A percentile compares a stretch with the other conserved stretches of the same genome.
Evolutionary conservation across 169 alveolate species (phyloP).

Genomic region (Eimeria tenella): DNA sequence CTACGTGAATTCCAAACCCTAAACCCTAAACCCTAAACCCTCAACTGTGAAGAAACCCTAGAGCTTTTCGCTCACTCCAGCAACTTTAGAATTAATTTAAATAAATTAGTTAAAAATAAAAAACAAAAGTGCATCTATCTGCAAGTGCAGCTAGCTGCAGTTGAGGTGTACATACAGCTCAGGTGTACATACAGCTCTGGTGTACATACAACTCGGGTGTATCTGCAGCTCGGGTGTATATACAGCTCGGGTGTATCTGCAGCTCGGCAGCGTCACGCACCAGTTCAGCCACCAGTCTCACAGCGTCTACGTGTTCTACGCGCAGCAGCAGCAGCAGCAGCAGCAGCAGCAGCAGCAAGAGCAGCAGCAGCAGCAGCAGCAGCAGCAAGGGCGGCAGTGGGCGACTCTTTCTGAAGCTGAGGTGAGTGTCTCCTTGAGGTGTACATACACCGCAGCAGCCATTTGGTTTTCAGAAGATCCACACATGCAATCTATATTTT

Average conservation of each 20-base stretch:
- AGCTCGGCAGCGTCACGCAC: slow-evolving; percentile 5
- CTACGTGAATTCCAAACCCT: not conserved
- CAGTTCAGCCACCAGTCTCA: slow-evolving; percentile 19
- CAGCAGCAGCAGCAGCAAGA: slow-evolving; percentile 15
- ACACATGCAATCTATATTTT: too few species aligned
- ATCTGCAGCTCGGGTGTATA: too few species aligned
- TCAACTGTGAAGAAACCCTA: not conserved
- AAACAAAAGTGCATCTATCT: too few species aligned
- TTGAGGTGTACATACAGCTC: too few species aligned
- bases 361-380: too few species aligned
- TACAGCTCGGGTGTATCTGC: slow-evolving; percentile 21
- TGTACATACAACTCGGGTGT: not conserved
- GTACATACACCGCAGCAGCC: not conserved
- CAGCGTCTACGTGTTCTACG: not conserved
- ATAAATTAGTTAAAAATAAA: too few species aligned
- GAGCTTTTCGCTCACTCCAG: too few species aligned
- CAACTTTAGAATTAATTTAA: too few species aligned
- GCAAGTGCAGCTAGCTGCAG: too few species aligned
- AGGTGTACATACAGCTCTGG: not conserved
- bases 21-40: not conserved
- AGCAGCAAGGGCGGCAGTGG: not conserved
- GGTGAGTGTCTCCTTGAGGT: not conserved
- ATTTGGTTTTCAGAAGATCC: not conserved
- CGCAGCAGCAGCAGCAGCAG: not conserved
- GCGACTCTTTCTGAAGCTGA: not conserved